Evolutionary conservation across 345 rosid genomes (phyloP).

Genomic region (Ceriops zippeliana): DNA sequence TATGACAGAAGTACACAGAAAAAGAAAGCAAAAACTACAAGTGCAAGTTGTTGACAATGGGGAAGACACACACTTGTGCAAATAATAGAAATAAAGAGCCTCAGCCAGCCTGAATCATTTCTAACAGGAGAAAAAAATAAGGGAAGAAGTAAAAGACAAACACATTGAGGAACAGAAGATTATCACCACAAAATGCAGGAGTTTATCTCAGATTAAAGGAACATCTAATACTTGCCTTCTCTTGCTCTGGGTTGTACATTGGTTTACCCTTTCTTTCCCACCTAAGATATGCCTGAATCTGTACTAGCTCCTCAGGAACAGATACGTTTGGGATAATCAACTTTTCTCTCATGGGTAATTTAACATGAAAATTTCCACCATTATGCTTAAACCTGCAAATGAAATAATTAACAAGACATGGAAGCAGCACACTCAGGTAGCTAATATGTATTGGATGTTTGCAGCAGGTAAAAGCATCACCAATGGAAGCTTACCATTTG

Average conservation of each 20-base stretch:
- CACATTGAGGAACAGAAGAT: neutral
- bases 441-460: slow-evolving; percentile 6
- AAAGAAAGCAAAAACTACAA: too few relatives aligned
- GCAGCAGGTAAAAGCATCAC: slow-evolving; percentile 11
- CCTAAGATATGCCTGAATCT: slow-evolving; percentile 82
- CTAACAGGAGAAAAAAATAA: too few relatives aligned
- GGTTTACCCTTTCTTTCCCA: slow-evolving; percentile 99
- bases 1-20: too few relatives aligned
- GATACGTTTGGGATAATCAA: slow-evolving; percentile 33
- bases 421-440: neutral
- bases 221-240: slow-evolving; percentile 45
- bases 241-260: slow-evolving; percentile 69
- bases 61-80: neutral
- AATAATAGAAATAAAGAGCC: neutral
- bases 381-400: slow-evolving; percentile 77
- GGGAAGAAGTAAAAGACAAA: too few relatives aligned
- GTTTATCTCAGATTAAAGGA: neutral
- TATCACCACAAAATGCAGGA: neutral
- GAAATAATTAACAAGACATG: slow-evolving; percentile 4
- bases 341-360: slow-evolving; percentile 53
- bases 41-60: too few relatives aligned
- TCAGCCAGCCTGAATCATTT: neutral
- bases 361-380: slow-evolving; percentile 74
- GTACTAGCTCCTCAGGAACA: slow-evolving; percentile 95
- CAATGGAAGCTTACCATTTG: slow-evolving; percentile 61